Evolutionary conservation across 1,139 yeast genomes (phyloP).

Genomic region (Diutina scorzettiae): DNA sequence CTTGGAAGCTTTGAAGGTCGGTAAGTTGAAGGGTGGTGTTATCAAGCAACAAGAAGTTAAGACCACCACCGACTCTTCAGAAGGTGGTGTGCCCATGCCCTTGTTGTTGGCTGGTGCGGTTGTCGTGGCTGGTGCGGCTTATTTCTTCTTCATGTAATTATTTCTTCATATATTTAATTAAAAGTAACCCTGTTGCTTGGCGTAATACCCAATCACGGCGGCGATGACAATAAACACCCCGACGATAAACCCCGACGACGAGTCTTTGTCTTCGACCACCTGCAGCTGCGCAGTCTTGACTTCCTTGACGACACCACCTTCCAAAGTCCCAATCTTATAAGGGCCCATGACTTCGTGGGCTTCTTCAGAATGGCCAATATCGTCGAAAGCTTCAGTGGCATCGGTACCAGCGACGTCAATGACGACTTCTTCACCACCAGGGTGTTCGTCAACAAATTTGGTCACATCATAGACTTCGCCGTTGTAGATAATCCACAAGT

Average conservation of each 20-base stretch:
- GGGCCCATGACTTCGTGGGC: conserved; percentile 68
- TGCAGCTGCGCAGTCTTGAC: conserved; percentile 2
- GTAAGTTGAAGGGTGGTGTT: conserved; percentile 39
- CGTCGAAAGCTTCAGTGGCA: conserved; percentile 90
- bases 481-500: conserved; percentile 81
- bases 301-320: conserved; percentile 22
- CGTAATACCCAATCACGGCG: conserved; percentile 2
- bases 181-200: conserved; percentile 4
- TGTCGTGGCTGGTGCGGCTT: conserved; percentile 45
- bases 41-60: not conserved
- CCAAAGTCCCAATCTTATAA: conserved; percentile 53
- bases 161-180: not conserved
- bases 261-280: not conserved
- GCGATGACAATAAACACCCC: not conserved
- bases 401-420: conserved; percentile 86
- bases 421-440: conserved; percentile 97
- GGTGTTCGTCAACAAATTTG: conserved; percentile 85
- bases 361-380: conserved; percentile 96
- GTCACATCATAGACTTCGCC: conserved; percentile 87
- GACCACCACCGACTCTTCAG: too few species aligned
- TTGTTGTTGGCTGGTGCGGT: conserved; percentile 36
- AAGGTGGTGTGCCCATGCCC: conserved; percentile 1
- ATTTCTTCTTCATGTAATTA: conserved; percentile 22
- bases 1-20: conserved; percentile 56
- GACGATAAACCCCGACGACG: not conserved